A percentile compares a stretch with the other conserved stretches of the same genome.
These are phyloP conservation scores for Dalbergia oliveri DNA, from an alignment of 306 rosid genomes.

Conservation along the genomic window DNA sequence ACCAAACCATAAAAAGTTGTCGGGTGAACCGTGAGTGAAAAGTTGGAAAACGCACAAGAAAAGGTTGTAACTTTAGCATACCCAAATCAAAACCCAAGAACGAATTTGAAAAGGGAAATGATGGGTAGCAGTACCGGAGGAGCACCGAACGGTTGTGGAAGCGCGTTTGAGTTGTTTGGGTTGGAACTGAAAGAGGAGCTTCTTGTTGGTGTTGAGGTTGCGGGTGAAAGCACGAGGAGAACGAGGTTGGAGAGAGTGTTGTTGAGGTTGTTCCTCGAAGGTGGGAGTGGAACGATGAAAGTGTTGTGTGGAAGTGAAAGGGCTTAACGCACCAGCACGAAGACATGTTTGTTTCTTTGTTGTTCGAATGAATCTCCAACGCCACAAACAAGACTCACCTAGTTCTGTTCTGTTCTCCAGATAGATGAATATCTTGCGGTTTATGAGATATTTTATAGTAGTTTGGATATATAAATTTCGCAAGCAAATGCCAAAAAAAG, in stretches of 20 bases:
- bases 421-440: no score
- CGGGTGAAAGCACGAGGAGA: conserved; percentile 31
- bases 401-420: no score
- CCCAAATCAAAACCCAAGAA: conserved; percentile 24
- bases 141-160: conserved; percentile 64
- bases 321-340: conserved; percentile 51
- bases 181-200: conserved; percentile 44
- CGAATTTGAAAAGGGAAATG: not conserved
- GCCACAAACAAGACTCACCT: not conserved
- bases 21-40: conserved; percentile 17
- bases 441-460: no score
- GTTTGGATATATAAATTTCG: no score
- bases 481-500: no score
- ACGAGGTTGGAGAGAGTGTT: conserved; percentile 42
- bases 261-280: conserved; percentile 37
- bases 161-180: conserved; percentile 44
- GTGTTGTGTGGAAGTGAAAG: conserved; percentile 27
- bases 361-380: not conserved
- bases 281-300: conserved; percentile 38
- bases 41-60: not conserved
- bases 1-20: conserved; percentile 31
- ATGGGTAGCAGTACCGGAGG: conserved; percentile 61
- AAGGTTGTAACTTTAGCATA: conserved; percentile 29
- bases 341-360: conserved; percentile 35
- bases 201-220: not conserved